A percentile compares a stretch with the other conserved stretches of the same genome.
phyloP scores from a whole-genome alignment of 2,329 filamentous ascomycete species.

The Leptographium procerum region DNA sequence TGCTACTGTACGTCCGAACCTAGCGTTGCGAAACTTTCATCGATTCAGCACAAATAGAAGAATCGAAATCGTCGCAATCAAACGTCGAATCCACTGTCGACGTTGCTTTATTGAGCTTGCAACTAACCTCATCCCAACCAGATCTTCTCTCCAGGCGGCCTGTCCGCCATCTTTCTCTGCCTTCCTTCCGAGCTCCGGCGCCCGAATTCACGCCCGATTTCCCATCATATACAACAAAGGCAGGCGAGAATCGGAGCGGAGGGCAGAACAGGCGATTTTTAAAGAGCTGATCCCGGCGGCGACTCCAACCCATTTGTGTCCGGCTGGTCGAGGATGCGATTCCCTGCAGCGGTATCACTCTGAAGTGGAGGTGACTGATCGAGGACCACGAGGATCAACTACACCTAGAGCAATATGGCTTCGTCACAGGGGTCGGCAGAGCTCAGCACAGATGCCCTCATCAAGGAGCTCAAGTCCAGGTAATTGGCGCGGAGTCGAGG shows the following conservation, averaged over 20 bases:
- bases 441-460: slow-evolving; percentile 42
- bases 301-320: background rate
- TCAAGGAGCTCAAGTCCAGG: slow-evolving; percentile 45
- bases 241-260: background rate
- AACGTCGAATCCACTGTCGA: background rate
- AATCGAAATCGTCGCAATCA: background rate
- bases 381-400: slow-evolving; percentile 11
- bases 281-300: background rate
- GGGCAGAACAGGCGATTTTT: background rate
- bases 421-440: slow-evolving; percentile 29
- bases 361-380: slow-evolving; percentile 10
- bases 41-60: background rate
- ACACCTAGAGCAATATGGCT: slow-evolving; percentile 10
- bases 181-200: background rate
- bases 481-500: slow-evolving; percentile 16
- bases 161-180: background rate
- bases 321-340: slow-evolving; percentile 11
- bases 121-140: background rate
- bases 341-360: slow-evolving; percentile 8
- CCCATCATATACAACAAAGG: background rate
- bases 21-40: background rate
- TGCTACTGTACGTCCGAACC: background rate
- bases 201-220: background rate
- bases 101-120: background rate
- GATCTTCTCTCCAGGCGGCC: slow-evolving; percentile 1